These are phyloP conservation scores for Fusarium pseudocircinatum DNA, from an alignment of 2,329 filamentous ascomycete genomes.

Conservation along the genomic window DNA sequence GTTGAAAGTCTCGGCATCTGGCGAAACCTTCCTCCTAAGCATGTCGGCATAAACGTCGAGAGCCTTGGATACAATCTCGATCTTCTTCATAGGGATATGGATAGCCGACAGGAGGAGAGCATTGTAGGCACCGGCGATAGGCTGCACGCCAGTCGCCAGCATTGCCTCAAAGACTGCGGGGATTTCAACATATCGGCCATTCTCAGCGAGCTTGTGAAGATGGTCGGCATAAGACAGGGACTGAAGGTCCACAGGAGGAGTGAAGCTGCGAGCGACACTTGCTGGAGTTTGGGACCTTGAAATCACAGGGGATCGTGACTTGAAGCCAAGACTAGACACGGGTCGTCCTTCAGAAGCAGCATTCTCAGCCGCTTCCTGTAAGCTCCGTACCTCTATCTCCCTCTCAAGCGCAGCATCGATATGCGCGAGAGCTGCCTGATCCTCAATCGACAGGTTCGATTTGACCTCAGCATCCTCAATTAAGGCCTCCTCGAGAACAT, in stretches of 20 bases:
- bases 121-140: conserved; percentile 90
- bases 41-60: conserved; percentile 97
- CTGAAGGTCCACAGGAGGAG: conserved; percentile 70
- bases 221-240: conserved; percentile 79
- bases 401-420: conserved; percentile 86
- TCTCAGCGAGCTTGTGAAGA: conserved; percentile 76
- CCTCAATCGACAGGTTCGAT: conserved; percentile 55
- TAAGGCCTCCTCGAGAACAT: conserved; percentile 46
- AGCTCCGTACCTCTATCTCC: conserved; percentile 71
- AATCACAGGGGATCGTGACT: conserved; percentile 52
- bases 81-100: conserved; percentile 79
- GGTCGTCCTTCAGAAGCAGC: conserved; percentile 51
- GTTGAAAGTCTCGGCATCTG: conserved; percentile 87
- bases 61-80: conserved; percentile 88
- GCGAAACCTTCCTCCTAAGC: conserved; percentile 83
- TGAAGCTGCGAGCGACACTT: conserved; percentile 64
- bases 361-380: conserved; percentile 57
- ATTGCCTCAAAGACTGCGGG: conserved; percentile 91
- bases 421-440: conserved; percentile 74
- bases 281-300: conserved; percentile 56
- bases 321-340: conserved; percentile 53
- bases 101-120: conserved; percentile 87
- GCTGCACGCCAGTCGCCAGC: conserved; percentile 82
- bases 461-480: conserved; percentile 50
- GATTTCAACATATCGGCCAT: conserved; percentile 84